Evolutionary conservation across 1,139 yeast species (phyloP).

Genomic region (Wickerhamomyces sp.): DNA sequence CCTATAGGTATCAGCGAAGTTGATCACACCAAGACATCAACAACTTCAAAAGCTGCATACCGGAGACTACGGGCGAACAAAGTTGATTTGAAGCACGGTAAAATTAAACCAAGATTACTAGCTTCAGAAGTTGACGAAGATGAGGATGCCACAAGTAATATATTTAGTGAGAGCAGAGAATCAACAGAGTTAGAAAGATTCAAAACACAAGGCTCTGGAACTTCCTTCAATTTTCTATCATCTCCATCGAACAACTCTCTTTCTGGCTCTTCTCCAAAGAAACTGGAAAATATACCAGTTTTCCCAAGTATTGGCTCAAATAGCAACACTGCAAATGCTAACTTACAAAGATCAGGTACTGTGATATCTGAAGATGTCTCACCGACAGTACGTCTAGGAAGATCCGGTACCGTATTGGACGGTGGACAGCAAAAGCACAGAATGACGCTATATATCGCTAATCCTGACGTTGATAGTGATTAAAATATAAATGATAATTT

Average conservation of each 20-base stretch:
- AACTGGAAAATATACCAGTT: background rate
- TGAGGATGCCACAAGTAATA: conserved; percentile 27
- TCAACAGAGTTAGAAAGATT: conserved; percentile 14
- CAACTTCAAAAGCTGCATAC: conserved; percentile 9
- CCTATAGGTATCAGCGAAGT: conserved; percentile 60
- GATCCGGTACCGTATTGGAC: conserved; percentile 29
- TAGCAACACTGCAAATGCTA: background rate
- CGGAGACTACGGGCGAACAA: conserved; percentile 16
- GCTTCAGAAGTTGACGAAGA: conserved; percentile 77
- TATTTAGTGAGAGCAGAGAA: conserved; percentile 7
- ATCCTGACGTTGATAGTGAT: conserved; percentile 50
- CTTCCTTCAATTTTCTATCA: conserved; percentile 10
- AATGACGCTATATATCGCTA: conserved; percentile 58
- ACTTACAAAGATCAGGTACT: conserved; percentile 20
- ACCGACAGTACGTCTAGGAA: conserved; percentile 15
- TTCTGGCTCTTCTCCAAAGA: conserved; percentile 5
- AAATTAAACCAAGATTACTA: conserved; percentile 64
- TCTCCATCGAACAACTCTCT: conserved; percentile 5
- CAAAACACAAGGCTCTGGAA: conserved; percentile 10
- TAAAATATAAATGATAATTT: conserved; percentile 1
- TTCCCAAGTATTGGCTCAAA: background rate
- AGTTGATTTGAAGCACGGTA: conserved; percentile 69
- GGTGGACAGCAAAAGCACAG: conserved; percentile 26
- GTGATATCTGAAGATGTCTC: conserved; percentile 13
- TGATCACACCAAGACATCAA: conserved; percentile 24